Evolutionary conservation across 441 rosid species (phyloP).

Genomic region (Jatropha multifida): DNA sequence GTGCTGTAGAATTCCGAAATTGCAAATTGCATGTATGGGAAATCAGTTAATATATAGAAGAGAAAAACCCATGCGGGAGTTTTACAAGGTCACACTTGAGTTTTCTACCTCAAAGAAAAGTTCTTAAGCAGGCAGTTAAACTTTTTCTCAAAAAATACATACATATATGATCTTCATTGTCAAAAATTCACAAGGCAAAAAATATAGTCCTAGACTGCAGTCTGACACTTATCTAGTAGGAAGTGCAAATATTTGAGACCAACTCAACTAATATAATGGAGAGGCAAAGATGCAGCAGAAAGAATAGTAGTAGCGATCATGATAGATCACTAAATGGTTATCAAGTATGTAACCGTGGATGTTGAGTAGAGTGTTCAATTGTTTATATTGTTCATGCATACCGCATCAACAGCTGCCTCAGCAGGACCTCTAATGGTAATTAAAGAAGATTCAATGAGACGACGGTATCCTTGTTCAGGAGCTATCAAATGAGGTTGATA

Average conservation of each 20-base stretch:
- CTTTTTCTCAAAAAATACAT: not conserved
- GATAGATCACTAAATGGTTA: not conserved
- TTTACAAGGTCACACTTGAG: not conserved
- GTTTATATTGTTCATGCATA: slow-evolving; percentile 31
- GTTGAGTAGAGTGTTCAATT: not conserved
- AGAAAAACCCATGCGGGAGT: not conserved
- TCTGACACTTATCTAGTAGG: not conserved
- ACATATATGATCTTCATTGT: not conserved
- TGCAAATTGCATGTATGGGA: not conserved
- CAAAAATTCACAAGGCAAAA: too few relatives aligned
- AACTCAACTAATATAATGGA: not conserved
- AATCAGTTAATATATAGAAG: not conserved
- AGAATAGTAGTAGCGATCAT: not conserved
- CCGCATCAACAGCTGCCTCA: slow-evolving; percentile 98
- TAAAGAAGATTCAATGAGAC: slow-evolving; percentile 86
- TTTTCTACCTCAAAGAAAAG: not conserved
- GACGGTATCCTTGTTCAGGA: slow-evolving; percentile 99
- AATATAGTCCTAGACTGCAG: too few relatives aligned
- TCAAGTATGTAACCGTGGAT: not conserved
- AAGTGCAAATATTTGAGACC: not conserved
- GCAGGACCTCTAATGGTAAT: slow-evolving; percentile 95
- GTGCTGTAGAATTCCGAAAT: not conserved
- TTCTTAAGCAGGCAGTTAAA: too few relatives aligned
- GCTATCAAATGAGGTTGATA: slow-evolving; percentile 98
- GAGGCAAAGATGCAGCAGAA: not conserved